Evolutionary conservation across 192 early-diverging fungal species (phyloP), one percentile per base, ranked within the genome.

Genomic region (Gonapodya sp.): DNA sequence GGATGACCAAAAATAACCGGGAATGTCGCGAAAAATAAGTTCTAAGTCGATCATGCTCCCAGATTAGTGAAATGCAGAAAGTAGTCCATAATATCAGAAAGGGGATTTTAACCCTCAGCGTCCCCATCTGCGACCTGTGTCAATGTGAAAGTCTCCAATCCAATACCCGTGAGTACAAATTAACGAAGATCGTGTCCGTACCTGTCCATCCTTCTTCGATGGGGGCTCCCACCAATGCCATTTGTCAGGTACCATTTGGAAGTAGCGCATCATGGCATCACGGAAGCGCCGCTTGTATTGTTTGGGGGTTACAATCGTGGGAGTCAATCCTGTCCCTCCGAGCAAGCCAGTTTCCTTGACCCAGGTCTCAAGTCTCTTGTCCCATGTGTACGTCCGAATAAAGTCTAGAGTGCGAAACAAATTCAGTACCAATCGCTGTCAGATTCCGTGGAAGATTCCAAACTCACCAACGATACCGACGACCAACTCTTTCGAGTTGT

Each of bases 341-440:
- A 97, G 83, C 82, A 96, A 88, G 1, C 92, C 93, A 0, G 95
- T 89, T 82, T 97, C 96, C 85, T 99, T 99, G 36, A 99, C 96
- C 96, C 96, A 97, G 79, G 92, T 95, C 84, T 99, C 97, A 24
- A 99, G 83, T 85, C 95, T 95, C 87, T 99, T 99, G 84, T 99
- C 97, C 96, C 96, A 99, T 0, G 96, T 99, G 84, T 96, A 99
- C 1, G 95, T 96, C 73, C 96, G 92, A 73, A 98, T 97, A 86
- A 95, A 98, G 83, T 99, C 97, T 85, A 81, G 0, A 8, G 81
- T 80, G 35, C 36, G 35, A 78, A 32, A n/a, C 32, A n/a, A 31
- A 37, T 81, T 8, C 34, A 18, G 78, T 78, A 36, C 32, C 8
- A 64, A 16, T 8, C 46, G 8, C 8, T 24, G 46, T 24, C 24